Conservation (phyloP, 2,329 filamentous ascomycete species). For the Aureobasidium sp. region DNA sequence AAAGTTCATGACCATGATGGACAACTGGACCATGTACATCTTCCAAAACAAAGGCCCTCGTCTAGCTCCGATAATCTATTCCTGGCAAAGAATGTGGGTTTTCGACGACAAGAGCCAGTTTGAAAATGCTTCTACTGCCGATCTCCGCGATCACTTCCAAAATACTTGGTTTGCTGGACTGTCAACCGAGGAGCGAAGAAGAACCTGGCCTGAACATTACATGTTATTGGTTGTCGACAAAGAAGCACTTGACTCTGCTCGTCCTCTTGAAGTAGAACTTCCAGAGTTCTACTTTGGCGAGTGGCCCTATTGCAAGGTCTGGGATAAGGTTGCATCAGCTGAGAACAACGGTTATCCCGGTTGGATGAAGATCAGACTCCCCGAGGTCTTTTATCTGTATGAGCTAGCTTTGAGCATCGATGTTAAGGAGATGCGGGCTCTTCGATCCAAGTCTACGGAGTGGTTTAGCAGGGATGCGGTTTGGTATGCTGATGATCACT, state of each 20-base stretch:
- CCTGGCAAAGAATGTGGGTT: not conserved
- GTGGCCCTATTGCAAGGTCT: not conserved
- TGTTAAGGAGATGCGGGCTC: not conserved
- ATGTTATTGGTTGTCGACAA: not conserved
- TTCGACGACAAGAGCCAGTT: not conserved
- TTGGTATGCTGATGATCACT: not conserved
- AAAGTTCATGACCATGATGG: not conserved
- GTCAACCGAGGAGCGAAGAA: not conserved
- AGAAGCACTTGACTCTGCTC: not conserved
- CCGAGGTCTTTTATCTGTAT: not conserved
- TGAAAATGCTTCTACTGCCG: not conserved
- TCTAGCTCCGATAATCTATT: not conserved
- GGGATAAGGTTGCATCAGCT: not conserved
- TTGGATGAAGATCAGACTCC: not conserved
- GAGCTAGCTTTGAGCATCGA: too few relatives aligned
- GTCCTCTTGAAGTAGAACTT: not conserved
- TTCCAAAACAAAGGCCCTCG: not conserved
- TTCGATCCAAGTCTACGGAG: not conserved
- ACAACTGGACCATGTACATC: not conserved
- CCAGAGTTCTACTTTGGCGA: not conserved
- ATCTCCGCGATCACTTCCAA: not conserved
- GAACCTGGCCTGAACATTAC: not conserved
- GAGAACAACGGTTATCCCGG: not conserved
- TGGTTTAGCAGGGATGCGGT: not conserved
- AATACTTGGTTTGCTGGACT: not conserved